Conservation (phyloP, 139 green algal species). For the Pseudopediastrum boryanum region DNA sequence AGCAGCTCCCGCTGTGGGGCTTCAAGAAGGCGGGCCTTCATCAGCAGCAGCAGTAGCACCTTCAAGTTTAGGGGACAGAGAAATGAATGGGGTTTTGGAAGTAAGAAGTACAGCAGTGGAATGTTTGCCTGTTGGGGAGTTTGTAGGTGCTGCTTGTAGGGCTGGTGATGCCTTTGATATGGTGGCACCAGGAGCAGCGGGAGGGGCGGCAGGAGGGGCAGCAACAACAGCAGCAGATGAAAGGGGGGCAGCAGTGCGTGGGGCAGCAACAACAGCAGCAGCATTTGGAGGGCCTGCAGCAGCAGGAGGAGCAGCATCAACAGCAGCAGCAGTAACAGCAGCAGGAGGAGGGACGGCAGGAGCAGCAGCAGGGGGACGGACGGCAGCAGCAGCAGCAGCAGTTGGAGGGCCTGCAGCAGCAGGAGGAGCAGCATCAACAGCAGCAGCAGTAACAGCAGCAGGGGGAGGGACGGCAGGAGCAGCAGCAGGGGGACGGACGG, state of each 20-base stretch:
- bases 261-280: neutral
- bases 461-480: neutral
- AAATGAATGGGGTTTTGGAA: neutral
- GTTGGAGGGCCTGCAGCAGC: neutral
- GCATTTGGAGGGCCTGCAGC: neutral
- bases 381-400: neutral
- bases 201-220: neutral
- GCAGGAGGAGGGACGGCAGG: neutral
- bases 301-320: neutral
- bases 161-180: no score
- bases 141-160: no score
- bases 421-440: neutral
- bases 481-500: conserved; percentile 20
- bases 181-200: no score
- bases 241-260: no score
- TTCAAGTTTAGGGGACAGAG: neutral
- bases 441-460: neutral
- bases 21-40: no score
- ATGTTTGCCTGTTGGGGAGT: no score
- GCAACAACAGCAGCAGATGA: neutral
- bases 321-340: neutral
- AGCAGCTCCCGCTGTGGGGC: neutral
- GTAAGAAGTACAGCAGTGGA: no score
- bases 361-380: neutral
- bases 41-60: conserved; percentile 8